A percentile compares a stretch with the other conserved stretches of the same genome.
These are phyloP conservation scores for Liquidambar formosana DNA, from an alignment of 164 flowering plant species.

Conservation along the genomic window DNA sequence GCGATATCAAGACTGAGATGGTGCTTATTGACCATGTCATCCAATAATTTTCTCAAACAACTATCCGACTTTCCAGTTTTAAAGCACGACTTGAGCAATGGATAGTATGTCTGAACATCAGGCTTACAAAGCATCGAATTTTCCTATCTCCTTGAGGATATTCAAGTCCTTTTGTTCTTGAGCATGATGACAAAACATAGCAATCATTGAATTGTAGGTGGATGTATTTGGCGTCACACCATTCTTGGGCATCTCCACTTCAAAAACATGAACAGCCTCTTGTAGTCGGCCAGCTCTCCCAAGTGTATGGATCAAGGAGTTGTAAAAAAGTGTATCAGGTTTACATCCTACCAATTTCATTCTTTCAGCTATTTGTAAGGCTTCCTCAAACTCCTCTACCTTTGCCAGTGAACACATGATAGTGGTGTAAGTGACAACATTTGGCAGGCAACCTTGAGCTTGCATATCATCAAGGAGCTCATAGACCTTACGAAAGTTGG, in stretches of 20 bases:
- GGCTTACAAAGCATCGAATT: conserved; percentile 51
- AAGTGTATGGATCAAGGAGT: conserved; percentile 61
- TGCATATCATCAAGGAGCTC: conserved; percentile 74
- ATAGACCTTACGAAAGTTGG: conserved; percentile 49
- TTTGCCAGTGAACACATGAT: conserved; percentile 55
- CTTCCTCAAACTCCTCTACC: conserved; percentile 49
- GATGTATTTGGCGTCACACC: conserved; percentile 54
- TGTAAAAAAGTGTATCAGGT: conserved; percentile 68
- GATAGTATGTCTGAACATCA: conserved; percentile 64
- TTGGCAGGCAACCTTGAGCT: conserved; percentile 61
- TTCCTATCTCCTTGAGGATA: conserved; percentile 53
- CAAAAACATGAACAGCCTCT: conserved; percentile 60
- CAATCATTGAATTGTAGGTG: conserved; percentile 73
- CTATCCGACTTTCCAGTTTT: conserved; percentile 40
- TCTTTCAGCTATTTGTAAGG: conserved; percentile 50
- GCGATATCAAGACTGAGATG: conserved; percentile 72
- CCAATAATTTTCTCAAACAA: conserved; percentile 41
- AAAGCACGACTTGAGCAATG: conserved; percentile 67
- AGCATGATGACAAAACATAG: conserved; percentile 61
- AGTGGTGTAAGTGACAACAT: conserved; percentile 70
- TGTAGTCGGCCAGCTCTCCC: conserved; percentile 52
- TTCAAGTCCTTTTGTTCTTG: conserved; percentile 48
- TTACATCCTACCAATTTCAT: conserved; percentile 54
- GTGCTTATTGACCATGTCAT: conserved; percentile 67
- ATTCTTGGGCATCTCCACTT: conserved; percentile 60